phyloP scores from a whole-genome alignment of 169 alveolate species.

The Hammondia hammondi region DNA sequence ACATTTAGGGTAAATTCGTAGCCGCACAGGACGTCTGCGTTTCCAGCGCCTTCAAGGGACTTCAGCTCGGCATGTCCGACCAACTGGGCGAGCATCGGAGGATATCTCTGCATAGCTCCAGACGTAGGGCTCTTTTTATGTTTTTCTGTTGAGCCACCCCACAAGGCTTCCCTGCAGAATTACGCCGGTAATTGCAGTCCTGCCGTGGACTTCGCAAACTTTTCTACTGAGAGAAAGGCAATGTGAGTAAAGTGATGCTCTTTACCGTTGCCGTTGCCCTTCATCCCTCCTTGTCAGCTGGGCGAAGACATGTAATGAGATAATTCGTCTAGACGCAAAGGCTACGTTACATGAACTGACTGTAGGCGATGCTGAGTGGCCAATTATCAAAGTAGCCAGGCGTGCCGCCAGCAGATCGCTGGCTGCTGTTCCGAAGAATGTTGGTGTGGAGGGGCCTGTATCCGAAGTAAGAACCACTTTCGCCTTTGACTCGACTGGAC shows the following conservation, averaged over 20 bases:
- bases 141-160: background rate
- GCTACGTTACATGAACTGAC: background rate
- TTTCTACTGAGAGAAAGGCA: background rate
- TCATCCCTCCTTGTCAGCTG: background rate
- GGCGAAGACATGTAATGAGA: background rate
- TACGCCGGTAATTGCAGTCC: background rate
- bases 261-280: background rate
- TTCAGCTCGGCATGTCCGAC: background rate
- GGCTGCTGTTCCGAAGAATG: background rate
- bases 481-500: background rate
- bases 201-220: background rate
- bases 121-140: background rate
- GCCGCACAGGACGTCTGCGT: background rate
- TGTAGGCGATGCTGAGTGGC: background rate
- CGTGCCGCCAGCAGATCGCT: background rate
- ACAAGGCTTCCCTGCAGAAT: background rate
- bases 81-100: background rate
- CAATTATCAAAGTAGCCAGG: background rate
- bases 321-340: background rate
- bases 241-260: background rate
- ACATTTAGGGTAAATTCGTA: background rate
- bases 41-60: background rate
- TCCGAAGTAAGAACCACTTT: background rate
- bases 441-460: background rate
- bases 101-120: background rate